Base-by-base conservation (phyloP, 2,329 filamentous ascomycete genomes). In the Tolypocladium inflatum region DNA sequence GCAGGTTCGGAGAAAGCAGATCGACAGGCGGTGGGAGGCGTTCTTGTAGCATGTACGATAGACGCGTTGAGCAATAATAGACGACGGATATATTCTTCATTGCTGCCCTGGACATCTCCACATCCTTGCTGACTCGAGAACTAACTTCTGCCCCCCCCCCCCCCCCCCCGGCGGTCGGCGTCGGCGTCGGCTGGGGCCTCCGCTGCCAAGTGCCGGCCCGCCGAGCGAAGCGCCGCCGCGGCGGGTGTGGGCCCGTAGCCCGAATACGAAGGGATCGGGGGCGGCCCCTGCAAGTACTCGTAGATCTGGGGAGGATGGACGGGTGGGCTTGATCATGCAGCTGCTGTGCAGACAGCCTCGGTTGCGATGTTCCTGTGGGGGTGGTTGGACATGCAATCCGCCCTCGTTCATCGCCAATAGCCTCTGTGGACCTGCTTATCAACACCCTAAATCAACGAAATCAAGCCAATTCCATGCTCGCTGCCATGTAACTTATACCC, bases 1-100 rank as follows among this genome's bases (percentile, higher is more conserved):
- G 54, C 58, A 83, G 80, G 79, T 83, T n/a, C 72, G 78, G 64
- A 82, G 82, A 63, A 89, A 88, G 70, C 85, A 89, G 66, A 87
- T 89, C 65, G 83, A 89, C 72, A 74, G 79, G 63, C 74, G 81
- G 61, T 89, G 86, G 87, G 73, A 73, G 63, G 74, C 74, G 26
- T 67, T 66, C 41, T 63, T 70, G 63, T 73, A 66, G 62, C 61
- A 56, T 51, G 26, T 17, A 51, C 30, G 26, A 35, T 51, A 51
- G 48, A 51, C 30, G 5, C 7, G 30, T 10, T 26, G 4, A 35
- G 19, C 1, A 51, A 51, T 51, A 51, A 51, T 51, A 35, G 30
- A 33, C 8, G 48, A 10, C 17, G 3, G 1, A 13, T 51, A 3
- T 13, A 35, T 21, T 50, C 56, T 58, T 58, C 59, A 55, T 55